A percentile compares a stretch with the other conserved stretches of the same genome.
Conservation (phyloP, 2,329 filamentous ascomycete genomes). For the Cordyceps farinosa region DNA sequence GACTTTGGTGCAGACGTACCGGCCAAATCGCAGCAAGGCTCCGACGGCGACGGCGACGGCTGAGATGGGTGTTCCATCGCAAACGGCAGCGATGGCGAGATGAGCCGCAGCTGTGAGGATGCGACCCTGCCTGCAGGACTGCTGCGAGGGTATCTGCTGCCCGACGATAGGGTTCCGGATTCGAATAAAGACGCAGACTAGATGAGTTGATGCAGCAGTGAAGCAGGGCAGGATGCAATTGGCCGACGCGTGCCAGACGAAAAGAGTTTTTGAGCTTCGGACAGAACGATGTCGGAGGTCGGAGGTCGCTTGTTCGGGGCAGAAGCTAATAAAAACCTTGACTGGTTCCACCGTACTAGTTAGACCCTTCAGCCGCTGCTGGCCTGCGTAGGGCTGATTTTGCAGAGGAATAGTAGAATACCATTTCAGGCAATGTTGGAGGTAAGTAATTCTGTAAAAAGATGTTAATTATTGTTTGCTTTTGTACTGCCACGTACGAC, state of each 20-base stretch:
- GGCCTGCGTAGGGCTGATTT: neutral
- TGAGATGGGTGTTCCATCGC: slow-evolving; percentile 5
- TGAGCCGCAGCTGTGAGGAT: neutral
- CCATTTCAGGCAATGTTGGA: too few species aligned
- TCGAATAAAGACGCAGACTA: neutral
- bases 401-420: too few species aligned
- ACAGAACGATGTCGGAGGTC: slow-evolving; percentile 10
- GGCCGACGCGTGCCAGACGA: neutral
- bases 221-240: neutral
- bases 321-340: neutral
- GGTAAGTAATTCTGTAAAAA: too few species aligned
- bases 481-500: too few species aligned
- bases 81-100: neutral
- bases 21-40: slow-evolving; percentile 8
- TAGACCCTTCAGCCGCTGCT: neutral
- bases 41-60: slow-evolving; percentile 3
- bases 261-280: neutral
- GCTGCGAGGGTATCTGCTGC: neutral
- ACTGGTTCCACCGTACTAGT: neutral
- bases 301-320: neutral
- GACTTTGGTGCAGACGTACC: neutral
- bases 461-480: too few species aligned
- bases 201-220: neutral
- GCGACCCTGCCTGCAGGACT: neutral
- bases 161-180: too few species aligned